Evolutionary conservation across 306 rosid genomes (phyloP), one percentile per base, ranked within the genome.

Genomic region (Sechiopsis laciniata): DNA sequence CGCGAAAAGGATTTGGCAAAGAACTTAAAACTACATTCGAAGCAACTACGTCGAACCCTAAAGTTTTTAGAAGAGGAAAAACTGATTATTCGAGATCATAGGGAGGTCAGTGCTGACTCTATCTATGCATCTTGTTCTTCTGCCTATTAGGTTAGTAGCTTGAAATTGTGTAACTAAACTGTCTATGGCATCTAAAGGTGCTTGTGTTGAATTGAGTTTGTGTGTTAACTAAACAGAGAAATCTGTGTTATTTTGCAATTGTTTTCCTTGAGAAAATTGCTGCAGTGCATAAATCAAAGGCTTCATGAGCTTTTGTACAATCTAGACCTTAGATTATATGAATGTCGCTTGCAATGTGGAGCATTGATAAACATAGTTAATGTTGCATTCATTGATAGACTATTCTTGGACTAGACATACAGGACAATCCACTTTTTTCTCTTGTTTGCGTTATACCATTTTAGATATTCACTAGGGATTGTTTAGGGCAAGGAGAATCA

Each of bases 1-100:
- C 84, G 96, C 20, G 97, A 91, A 82, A 96, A 95, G 77, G 97
- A 95, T 83, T 88, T 95, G 82, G 97, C 96, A 61, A 95, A 95
- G 91, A 96, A 91, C 80, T 90, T 91, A 76, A 89, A 91, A 76
- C 78, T 95, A 76, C 99, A 95, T 78, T 77, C 96, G 0, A 91
- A 95, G 85, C 97, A 89, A 72, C 94, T 94, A 72, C 97, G 95
- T 54, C 90, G 95, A 74, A 89, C 91, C 71, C 75, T 91, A 75
- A 84, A 91, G 52, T 88, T 85, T 74, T 89, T 95, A 74, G 99
- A 95, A 82, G 99, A 91, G 82, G 99, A 95, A 85, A 91, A 91
- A 82, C 77, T 95, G 67, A 83, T 95, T 77, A 86, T 96, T 35
- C 29, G 29, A 26, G 29, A 26, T 26, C 29, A 2, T 26, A 26